A percentile compares a stretch with the other conserved stretches of the same genome.
Conservation (phyloP, 1,284 basidiomycete genomes). For the Exobasidium cylindrosporum region DNA sequence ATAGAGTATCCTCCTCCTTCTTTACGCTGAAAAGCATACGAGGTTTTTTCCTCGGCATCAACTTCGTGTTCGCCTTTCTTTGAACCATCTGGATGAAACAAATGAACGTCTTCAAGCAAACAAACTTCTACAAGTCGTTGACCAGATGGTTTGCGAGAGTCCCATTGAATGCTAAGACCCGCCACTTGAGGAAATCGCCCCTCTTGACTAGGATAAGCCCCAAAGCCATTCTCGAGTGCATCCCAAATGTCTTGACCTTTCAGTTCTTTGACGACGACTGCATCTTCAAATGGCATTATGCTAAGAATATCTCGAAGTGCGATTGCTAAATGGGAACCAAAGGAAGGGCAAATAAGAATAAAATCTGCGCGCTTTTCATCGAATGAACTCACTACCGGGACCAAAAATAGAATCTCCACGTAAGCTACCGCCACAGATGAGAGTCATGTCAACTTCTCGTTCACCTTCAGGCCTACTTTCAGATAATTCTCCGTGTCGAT, state of each 20-base stretch:
- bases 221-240: slow-evolving; percentile 71
- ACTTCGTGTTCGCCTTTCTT: slow-evolving; percentile 16
- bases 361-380: neutral
- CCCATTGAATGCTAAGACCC: slow-evolving; percentile 83
- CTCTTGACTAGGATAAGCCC: slow-evolving; percentile 84
- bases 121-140: slow-evolving; percentile 38
- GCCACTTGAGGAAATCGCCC: slow-evolving; percentile 85
- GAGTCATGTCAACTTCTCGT: slow-evolving; percentile 33
- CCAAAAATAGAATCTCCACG: slow-evolving; percentile 12
- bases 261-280: slow-evolving; percentile 72
- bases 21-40: slow-evolving; percentile 22
- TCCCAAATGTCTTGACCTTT: slow-evolving; percentile 79
- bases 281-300: slow-evolving; percentile 85
- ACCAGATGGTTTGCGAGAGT: slow-evolving; percentile 63
- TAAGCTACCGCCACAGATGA: slow-evolving; percentile 27
- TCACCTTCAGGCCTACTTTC: slow-evolving; percentile 17
- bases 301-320: slow-evolving; percentile 80
- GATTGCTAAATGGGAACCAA: no score
- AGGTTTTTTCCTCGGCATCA: slow-evolving; percentile 12
- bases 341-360: neutral
- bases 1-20: slow-evolving; percentile 55
- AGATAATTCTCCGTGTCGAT: slow-evolving; percentile 58
- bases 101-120: slow-evolving; percentile 29
- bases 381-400: slow-evolving; percentile 1
- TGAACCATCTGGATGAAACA: slow-evolving; percentile 9